Base-by-base conservation (phyloP, 2,329 filamentous ascomycete species). In the Alternaria ethzedia region DNA sequence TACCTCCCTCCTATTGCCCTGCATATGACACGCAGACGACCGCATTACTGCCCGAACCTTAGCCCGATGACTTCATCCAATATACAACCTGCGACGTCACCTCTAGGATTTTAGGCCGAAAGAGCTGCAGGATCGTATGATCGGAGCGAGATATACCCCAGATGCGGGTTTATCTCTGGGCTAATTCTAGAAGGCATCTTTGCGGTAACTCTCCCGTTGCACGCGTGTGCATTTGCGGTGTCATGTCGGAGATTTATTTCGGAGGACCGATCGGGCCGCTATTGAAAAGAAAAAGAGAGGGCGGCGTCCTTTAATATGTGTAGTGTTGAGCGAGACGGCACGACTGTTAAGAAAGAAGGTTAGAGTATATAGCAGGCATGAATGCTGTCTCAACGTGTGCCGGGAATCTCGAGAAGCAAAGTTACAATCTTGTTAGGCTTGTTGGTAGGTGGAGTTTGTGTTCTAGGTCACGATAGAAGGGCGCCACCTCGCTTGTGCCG, bases 201-300 rank as follows among this genome's bases (percentile, higher is more conserved):
- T 52, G 21, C 32, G 30, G 49, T 36, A 52, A 52, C 30, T 52
- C 49, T 52, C 49, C 49, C 49, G 49, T 36, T 10, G 49, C 49
- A 30, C 23, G n/a, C 51, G 58, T 51, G 30, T 23, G 30, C 23
- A 46, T 44, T 41, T 41, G 28, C 59, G 59, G 59, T 62, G 23
- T 45, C 52, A 62, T 41, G 23, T 52, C 59, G 59, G 59, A 62
- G 55, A 62, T 62, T 62, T 59, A 44, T 25, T 41, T 52, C 49
- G 49, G 49, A 25, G 49, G 21, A 26, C n/a, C 25, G 28, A 30
- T 57, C 36, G 28, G 55, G 21, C 54, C 23, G 47, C 36, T 41
- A 5, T 23, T 8, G 46, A 46, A 30, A 13, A 9, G 17, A 46
- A 26, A 28, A 23, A 28, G 23, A 25, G 36, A 51, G 17, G 41